Percentiles rank a stretch among this genome's conserved stretches.
Evolutionary conservation across 805 yeast genomes (phyloP).

Genomic region (Candida adriatica): DNA sequence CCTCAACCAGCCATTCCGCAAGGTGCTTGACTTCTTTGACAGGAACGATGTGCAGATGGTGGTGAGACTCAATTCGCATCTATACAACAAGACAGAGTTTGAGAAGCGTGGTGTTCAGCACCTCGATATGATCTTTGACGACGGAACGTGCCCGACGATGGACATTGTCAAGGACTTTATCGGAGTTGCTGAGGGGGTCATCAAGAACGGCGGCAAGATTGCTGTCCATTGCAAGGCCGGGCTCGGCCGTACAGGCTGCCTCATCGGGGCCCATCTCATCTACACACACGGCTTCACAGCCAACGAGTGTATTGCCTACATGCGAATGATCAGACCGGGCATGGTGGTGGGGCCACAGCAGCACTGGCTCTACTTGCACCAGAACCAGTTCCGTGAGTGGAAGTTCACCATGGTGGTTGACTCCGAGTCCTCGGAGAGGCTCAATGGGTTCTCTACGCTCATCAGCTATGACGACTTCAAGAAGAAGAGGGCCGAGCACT

Average conservation of each 20-base stretch:
- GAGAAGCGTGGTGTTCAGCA: conserved; percentile 80
- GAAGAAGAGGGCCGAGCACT: conserved; percentile 37
- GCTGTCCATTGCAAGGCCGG: conserved; percentile 99
- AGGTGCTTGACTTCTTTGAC: conserved; percentile 73
- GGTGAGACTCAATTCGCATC: conserved; percentile 85
- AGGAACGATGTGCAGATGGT: conserved; percentile 76
- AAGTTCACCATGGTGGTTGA: conserved; percentile 83
- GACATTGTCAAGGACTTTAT: conserved; percentile 87
- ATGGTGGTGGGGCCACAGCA: conserved; percentile 99
- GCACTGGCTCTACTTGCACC: conserved; percentile 96
- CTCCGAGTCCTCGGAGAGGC: conserved; percentile 52
- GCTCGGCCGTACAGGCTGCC: conserved; percentile 94
- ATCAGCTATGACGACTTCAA: conserved; percentile 57
- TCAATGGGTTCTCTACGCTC: conserved; percentile 62
- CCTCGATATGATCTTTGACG: conserved; percentile 93
- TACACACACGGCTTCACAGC: conserved; percentile 98
- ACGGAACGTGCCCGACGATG: conserved; percentile 96
- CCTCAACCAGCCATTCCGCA: conserved; percentile 68
- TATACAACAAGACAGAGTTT: conserved; percentile 81
- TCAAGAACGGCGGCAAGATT: conserved; percentile 80
- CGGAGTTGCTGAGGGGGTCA: conserved; percentile 91
- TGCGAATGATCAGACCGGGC: conserved; percentile 96
- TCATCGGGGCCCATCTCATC: conserved; percentile 94
- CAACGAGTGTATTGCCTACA: conserved; percentile 90
- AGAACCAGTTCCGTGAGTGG: conserved; percentile 95